Evolutionary conservation across 2,329 filamentous ascomycete genomes (phyloP).

Genomic region (Alternaria brassicicola): DNA sequence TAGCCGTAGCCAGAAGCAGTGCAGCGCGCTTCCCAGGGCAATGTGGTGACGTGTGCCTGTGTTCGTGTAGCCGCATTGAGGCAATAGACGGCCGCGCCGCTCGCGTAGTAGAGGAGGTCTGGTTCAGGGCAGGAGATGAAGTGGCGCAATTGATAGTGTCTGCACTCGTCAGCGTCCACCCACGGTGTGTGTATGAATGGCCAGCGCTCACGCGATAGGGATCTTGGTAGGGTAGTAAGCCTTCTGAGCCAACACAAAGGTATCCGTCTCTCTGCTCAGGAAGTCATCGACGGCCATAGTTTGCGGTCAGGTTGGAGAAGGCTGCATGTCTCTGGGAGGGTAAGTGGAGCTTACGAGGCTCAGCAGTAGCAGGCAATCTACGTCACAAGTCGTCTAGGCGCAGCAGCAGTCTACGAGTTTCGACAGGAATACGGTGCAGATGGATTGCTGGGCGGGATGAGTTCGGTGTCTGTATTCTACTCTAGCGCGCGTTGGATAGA

Average conservation of each 20-base stretch:
- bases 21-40: conserved; percentile 74
- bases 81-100: conserved; percentile 65
- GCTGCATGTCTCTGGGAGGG: conserved; percentile 36
- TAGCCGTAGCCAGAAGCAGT: conserved; percentile 85
- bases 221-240: conserved; percentile 57
- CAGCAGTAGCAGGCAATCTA: conserved; percentile 12
- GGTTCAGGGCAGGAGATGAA: conserved; percentile 81
- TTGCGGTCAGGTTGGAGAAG: conserved; percentile 30
- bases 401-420: background rate
- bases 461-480: background rate
- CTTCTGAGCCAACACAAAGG: conserved; percentile 53
- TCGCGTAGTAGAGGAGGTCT: conserved; percentile 84
- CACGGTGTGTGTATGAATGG: background rate
- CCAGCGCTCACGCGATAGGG: conserved; percentile 52
- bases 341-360: conserved; percentile 19
- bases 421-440: background rate
- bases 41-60: conserved; percentile 75
- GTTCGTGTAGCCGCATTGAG: conserved; percentile 70
- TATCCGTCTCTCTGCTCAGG: conserved; percentile 53
- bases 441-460: background rate
- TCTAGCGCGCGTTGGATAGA: background rate
- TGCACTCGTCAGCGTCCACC: conserved; percentile 46
- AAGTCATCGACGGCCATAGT: conserved; percentile 51
- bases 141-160: conserved; percentile 88
- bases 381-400: conserved; percentile 18